These are phyloP conservation scores for Fusarium metavorans DNA, from an alignment of 2,329 filamentous ascomycete species.

Conservation along the genomic window DNA sequence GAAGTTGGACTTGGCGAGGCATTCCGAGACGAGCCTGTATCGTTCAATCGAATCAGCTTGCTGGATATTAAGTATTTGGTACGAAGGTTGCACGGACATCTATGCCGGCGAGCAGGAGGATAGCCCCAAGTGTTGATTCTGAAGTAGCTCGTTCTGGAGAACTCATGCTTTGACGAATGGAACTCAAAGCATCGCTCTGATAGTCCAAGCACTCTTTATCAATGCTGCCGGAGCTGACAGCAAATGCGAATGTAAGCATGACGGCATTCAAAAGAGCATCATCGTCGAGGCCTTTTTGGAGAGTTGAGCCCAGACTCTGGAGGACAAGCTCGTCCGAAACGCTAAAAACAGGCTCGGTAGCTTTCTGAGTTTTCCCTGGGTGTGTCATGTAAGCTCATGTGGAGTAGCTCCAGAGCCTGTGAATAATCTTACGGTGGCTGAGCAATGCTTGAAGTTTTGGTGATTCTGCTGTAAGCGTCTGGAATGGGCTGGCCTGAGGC, in stretches of 20 bases:
- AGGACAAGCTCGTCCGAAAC: conserved; percentile 51
- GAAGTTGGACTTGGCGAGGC: conserved; percentile 53
- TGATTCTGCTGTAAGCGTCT: conserved; percentile 21
- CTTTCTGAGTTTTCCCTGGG: conserved; percentile 41
- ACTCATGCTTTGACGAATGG: conserved; percentile 51
- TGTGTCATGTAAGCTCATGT: fast-evolving
- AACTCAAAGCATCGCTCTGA: conserved; percentile 47
- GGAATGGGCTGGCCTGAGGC: conserved; percentile 17
- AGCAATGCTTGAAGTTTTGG: conserved; percentile 23
- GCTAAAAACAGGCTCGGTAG: conserved; percentile 53
- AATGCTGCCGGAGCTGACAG: conserved; percentile 39
- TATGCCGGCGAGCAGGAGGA: conserved; percentile 56
- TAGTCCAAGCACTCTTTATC: conserved; percentile 52
- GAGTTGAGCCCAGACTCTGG: conserved; percentile 52
- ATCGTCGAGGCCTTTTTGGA: conserved; percentile 50
- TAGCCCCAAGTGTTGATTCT: conserved; percentile 55
- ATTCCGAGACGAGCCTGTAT: conserved; percentile 53
- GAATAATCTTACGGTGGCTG: conserved; percentile 7
- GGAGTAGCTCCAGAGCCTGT: no score
- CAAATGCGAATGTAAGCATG: conserved; percentile 55
- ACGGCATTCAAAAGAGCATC: conserved; percentile 53
- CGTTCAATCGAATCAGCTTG: not conserved
- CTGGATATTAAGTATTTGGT: not conserved
- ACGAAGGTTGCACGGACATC: conserved; percentile 49
- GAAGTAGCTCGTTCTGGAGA: conserved; percentile 44